Percentiles rank a stretch among this genome's conserved stretches.
Conservation (phyloP, 768 basidiomycete species). For the Boletus speciosus region DNA sequence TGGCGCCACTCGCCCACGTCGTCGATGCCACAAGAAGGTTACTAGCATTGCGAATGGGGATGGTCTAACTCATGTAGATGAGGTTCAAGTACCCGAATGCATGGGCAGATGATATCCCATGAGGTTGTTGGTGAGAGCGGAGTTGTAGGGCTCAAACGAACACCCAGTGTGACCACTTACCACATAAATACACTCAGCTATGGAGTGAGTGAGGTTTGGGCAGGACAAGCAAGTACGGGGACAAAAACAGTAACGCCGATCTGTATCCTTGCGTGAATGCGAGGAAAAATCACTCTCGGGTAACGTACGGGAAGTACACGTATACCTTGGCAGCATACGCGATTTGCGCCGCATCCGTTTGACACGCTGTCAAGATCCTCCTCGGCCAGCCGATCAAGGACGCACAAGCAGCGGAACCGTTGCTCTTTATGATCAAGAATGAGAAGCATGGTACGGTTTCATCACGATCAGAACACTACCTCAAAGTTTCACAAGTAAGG, state of each 20-base stretch:
- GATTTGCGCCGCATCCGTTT: constrained; percentile 32
- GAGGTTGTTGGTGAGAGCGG: background rate
- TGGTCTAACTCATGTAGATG: background rate
- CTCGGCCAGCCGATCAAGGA: background rate
- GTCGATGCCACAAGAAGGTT: background rate
- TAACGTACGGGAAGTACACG: constrained; percentile 36
- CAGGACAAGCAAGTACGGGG: background rate
- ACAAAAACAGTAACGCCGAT: background rate
- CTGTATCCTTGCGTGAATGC: too few relatives aligned
- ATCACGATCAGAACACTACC: constrained; percentile 46
- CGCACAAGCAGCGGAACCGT: constrained; percentile 18
- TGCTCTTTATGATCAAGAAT: constrained; percentile 28
- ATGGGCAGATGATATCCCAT: background rate
- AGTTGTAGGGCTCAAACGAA: background rate
- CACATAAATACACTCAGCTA: background rate
- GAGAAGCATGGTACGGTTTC: constrained; percentile 37
- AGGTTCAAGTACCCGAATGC: background rate
- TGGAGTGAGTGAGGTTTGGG: background rate
- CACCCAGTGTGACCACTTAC: background rate
- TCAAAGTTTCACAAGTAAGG: constrained; percentile 35
- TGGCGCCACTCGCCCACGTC: too few relatives aligned
- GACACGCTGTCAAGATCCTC: constrained; percentile 6
- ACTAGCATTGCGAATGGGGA: background rate
- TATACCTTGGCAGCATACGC: constrained; percentile 41
- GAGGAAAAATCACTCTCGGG: too few relatives aligned